These are phyloP conservation scores for Fusarium sp. DNA, from an alignment of 2,329 filamentous ascomycete genomes.

Conservation along the genomic window DNA sequence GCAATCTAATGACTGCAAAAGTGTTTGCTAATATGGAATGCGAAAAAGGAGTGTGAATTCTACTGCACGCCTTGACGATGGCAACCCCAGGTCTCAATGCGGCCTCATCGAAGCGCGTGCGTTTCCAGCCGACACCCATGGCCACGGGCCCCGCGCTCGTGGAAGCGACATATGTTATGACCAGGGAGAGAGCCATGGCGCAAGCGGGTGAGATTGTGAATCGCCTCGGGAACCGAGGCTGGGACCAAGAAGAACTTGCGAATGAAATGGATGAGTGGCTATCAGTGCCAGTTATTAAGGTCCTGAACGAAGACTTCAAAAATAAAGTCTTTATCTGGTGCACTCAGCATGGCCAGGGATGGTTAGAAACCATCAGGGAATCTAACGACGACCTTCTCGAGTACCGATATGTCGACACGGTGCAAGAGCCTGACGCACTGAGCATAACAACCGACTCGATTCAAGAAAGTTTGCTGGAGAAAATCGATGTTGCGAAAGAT, in stretches of 20 bases:
- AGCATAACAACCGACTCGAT: neutral
- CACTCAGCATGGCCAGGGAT: neutral
- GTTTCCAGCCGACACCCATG: too few relatives aligned
- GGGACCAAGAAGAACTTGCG: neutral
- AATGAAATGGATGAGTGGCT: neutral
- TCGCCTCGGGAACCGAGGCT: neutral
- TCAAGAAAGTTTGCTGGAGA: neutral
- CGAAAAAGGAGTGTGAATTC: neutral
- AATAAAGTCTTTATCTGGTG: constrained; percentile 8
- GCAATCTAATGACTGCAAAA: neutral
- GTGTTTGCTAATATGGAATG: neutral
- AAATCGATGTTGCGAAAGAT: neutral
- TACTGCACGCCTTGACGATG: too few relatives aligned
- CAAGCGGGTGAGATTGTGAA: neutral
- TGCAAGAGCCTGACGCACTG: neutral
- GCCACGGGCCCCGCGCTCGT: neutral
- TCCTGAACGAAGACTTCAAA: neutral
- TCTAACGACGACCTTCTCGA: neutral
- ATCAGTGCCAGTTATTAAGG: neutral
- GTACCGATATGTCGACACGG: neutral
- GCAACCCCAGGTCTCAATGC: too few relatives aligned
- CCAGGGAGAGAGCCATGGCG: neutral
- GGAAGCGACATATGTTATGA: neutral
- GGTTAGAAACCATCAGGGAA: neutral
- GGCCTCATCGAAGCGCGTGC: too few relatives aligned